Conservation (phyloP, 2,329 filamentous ascomycete species). For the Paecilomyces sp. region DNA sequence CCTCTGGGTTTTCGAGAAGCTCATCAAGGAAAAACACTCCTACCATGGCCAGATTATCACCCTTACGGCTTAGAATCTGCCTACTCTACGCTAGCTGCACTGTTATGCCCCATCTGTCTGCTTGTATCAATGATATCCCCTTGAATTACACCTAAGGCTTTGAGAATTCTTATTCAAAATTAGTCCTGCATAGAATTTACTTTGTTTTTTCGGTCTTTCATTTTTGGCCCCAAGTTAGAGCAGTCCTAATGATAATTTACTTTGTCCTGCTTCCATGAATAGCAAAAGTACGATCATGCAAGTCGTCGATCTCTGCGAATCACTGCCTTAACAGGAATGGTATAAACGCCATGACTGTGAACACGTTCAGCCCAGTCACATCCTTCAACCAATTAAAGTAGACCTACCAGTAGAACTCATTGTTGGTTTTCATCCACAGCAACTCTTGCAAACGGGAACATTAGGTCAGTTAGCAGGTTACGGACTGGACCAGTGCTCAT, state of each 20-base stretch:
- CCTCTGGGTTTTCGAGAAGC: conserved; percentile 20
- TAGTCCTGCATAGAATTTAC: background rate
- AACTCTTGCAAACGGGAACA: background rate
- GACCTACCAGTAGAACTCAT: background rate
- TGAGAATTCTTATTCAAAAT: background rate
- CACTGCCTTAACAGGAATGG: background rate
- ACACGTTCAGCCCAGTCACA: background rate
- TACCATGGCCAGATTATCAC: background rate
- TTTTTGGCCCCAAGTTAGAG: background rate
- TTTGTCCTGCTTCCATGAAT: background rate
- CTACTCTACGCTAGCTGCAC: background rate
- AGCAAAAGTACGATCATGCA: background rate
- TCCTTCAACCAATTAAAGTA: background rate
- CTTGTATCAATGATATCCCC: background rate
- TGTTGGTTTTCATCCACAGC: background rate
- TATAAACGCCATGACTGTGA: background rate
- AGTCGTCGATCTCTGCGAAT: background rate
- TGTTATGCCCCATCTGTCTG: background rate
- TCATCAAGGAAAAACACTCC: background rate
- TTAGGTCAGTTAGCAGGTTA: background rate
- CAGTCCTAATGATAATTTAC: background rate
- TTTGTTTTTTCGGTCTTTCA: background rate
- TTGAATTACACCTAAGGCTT: background rate
- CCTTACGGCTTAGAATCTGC: background rate
- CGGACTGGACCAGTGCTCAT: no score